A percentile compares a stretch with the other conserved stretches of the same genome.
Evolutionary conservation across 805 yeast species (phyloP).

Genomic region (Metschnikowia corniflorae): DNA sequence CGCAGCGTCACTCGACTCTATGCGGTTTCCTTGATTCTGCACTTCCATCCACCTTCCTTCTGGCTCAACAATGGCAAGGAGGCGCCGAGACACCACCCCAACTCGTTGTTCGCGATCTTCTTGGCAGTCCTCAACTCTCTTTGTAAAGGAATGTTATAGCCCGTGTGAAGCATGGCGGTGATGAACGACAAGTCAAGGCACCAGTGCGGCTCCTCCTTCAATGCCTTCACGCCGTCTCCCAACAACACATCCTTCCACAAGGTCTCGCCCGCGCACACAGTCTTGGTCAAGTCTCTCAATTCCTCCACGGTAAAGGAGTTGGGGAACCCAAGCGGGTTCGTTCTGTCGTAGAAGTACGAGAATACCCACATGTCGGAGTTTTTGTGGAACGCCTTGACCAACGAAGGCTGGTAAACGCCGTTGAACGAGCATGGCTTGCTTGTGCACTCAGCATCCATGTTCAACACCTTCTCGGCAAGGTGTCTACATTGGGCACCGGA

Average conservation of each 20-base stretch:
- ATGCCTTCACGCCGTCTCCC: slow-evolving; percentile 61
- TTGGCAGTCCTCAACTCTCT: slow-evolving; percentile 92
- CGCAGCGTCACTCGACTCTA: no score
- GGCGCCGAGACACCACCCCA: slow-evolving; percentile 99
- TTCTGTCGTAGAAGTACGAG: slow-evolving; percentile 93
- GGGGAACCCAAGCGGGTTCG: slow-evolving; percentile 94
- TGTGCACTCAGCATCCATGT: slow-evolving; percentile 76
- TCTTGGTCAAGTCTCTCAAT: slow-evolving; percentile 71
- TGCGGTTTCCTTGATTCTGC: slow-evolving; percentile 40
- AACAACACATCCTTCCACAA: slow-evolving; percentile 71
- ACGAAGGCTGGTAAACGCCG: slow-evolving; percentile 95
- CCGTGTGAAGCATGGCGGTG: slow-evolving; percentile 87
- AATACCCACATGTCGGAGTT: slow-evolving; percentile 81
- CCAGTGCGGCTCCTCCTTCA: slow-evolving; percentile 85
- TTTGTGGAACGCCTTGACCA: slow-evolving; percentile 69
- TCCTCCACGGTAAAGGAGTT: slow-evolving; percentile 81
- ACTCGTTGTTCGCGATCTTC: slow-evolving; percentile 81
- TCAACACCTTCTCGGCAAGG: slow-evolving; percentile 75
- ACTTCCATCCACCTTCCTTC: slow-evolving; percentile 61
- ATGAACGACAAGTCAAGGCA: slow-evolving; percentile 90
- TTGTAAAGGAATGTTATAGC: slow-evolving; percentile 87
- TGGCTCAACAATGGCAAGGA: slow-evolving; percentile 83
- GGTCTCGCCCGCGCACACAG: slow-evolving; percentile 81
- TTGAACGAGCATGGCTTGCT: slow-evolving; percentile 89
- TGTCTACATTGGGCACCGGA: slow-evolving; percentile 82